These are phyloP conservation scores for Penicillium pancosmium DNA, from an alignment of 495 filamentous ascomycete genomes.

Conservation along the genomic window DNA sequence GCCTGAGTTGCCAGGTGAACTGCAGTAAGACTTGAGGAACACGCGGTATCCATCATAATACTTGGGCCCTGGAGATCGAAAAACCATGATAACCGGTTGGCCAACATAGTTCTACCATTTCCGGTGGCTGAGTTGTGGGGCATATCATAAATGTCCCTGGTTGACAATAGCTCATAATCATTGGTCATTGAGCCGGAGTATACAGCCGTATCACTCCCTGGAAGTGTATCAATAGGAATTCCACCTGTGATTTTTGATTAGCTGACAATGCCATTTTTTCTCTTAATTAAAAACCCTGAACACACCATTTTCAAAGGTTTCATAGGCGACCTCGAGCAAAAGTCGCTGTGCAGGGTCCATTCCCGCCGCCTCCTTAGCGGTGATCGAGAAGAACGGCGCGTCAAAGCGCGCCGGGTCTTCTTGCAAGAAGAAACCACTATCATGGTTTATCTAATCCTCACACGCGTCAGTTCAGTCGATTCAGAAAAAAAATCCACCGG, in stretches of 20 bases:
- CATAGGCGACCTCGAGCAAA: slow-evolving; percentile 50
- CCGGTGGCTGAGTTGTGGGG: slow-evolving; percentile 31
- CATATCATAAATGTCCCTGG: slow-evolving; percentile 42
- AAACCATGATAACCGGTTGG: slow-evolving; percentile 45
- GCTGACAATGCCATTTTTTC: not conserved
- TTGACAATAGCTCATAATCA: slow-evolving; percentile 43
- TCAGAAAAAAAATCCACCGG: not conserved
- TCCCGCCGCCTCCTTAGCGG: slow-evolving; percentile 45
- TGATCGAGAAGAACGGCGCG: slow-evolving; percentile 53
- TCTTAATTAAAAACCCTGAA: not conserved
- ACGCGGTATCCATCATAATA: slow-evolving; percentile 47
- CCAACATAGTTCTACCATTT: slow-evolving; percentile 39
- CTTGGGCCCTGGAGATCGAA: slow-evolving; percentile 45
- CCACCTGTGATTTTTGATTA: slow-evolving; percentile 25
- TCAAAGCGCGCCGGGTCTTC: slow-evolving; percentile 52
- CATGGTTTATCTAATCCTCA: slow-evolving; percentile 25
- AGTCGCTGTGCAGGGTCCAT: slow-evolving; percentile 60
- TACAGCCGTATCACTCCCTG: slow-evolving; percentile 49
- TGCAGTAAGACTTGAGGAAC: slow-evolving; percentile 42
- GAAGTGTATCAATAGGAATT: slow-evolving; percentile 35
- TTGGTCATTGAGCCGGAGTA: slow-evolving; percentile 49
- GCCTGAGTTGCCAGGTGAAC: slow-evolving; percentile 43
- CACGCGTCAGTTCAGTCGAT: not conserved
- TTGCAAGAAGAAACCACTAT: slow-evolving; percentile 49
- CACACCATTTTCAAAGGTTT: slow-evolving; percentile 47